Evolutionary conservation across 2,329 filamentous ascomycete genomes (phyloP), one percentile per base, ranked within the genome.

Genomic region (Thermochaetoides dissita): DNA sequence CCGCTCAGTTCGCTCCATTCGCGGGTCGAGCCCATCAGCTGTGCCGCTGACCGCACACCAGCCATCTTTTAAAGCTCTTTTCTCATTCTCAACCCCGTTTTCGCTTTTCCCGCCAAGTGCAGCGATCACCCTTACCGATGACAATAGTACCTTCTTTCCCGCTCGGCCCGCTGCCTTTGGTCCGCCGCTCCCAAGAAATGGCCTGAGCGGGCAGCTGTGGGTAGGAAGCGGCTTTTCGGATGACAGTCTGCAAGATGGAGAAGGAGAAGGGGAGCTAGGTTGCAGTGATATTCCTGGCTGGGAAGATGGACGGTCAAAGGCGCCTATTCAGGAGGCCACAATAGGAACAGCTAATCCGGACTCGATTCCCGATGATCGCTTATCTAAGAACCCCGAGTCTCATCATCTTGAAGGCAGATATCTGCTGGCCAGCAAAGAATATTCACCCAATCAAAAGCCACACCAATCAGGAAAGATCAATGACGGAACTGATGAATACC

Each of bases 91-190:
- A 45, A 70, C 79, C 6, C 81, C 88, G 1, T 84, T 88, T 49
- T 87, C 85, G 12, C 76, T 98, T 17, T 98, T 98, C 59, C 88
- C 89, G 5, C 88, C 88, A 3, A 94, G 91, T 50, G 91, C 91
- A 38, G 84, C 93, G 55, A 95, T 98, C 59, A 94, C 85, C 60
- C 73, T 98, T 47, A 94, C 88, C 56, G 87, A 96, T 62, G 91
- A 98, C 63, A 98, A 98, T 62, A 94, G 86, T 52, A 98, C 91
- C 9, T 94, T 93, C 53, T 98, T 98, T 64, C 72, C 94, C 42
- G 88, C 91, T 36, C 74, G 91, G 38, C 91, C 91, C 46, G 91
- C 91, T 41, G 88, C 86, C 34, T 98, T 96, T 63, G 91, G 91
- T 0, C 86, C 91, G 5, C 65, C 74, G 34, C 66, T 98, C 34